A percentile compares a stretch with the other conserved stretches of the same genome.
These are phyloP conservation scores for Dimocarpus longan DNA, from an alignment of 345 rosid genomes.

Conservation along the genomic window DNA sequence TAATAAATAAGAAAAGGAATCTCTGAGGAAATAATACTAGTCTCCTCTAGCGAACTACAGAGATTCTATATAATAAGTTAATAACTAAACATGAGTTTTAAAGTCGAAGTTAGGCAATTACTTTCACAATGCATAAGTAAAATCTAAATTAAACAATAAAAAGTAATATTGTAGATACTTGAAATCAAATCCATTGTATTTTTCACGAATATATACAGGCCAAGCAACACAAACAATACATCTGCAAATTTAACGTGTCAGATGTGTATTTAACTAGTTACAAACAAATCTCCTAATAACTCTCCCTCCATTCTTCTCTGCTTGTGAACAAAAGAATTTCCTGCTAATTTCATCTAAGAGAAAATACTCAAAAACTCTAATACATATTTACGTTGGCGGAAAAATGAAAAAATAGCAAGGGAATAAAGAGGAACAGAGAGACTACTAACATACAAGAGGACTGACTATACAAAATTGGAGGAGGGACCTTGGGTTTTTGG, in stretches of 20 bases:
- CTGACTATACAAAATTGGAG: slow-evolving; percentile 29
- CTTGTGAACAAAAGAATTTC: neutral
- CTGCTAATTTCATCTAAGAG: neutral
- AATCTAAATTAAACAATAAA: neutral
- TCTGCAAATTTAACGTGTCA: neutral
- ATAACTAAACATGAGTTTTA: too few species aligned
- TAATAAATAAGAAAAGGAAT: too few species aligned
- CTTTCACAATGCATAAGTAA: neutral
- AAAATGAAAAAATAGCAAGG: neutral
- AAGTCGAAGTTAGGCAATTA: too few species aligned
- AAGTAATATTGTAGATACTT: neutral
- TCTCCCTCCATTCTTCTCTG: slow-evolving; percentile 10
- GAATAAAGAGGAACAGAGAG: neutral
- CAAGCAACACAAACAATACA: neutral
- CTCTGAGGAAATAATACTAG: too few species aligned
- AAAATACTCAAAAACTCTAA: neutral
- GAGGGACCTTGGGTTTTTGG: slow-evolving; percentile 15
- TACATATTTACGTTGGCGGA: neutral
- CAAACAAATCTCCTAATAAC: neutral
- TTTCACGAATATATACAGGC: slow-evolving; percentile 10
- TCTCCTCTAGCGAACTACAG: too few species aligned
- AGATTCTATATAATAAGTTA: too few species aligned
- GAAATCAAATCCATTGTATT: neutral
- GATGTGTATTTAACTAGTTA: neutral
- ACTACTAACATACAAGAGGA: neutral